Base-by-base conservation (phyloP, 352 stramenopile species). In the Globisporangium megalacanthum region DNA sequence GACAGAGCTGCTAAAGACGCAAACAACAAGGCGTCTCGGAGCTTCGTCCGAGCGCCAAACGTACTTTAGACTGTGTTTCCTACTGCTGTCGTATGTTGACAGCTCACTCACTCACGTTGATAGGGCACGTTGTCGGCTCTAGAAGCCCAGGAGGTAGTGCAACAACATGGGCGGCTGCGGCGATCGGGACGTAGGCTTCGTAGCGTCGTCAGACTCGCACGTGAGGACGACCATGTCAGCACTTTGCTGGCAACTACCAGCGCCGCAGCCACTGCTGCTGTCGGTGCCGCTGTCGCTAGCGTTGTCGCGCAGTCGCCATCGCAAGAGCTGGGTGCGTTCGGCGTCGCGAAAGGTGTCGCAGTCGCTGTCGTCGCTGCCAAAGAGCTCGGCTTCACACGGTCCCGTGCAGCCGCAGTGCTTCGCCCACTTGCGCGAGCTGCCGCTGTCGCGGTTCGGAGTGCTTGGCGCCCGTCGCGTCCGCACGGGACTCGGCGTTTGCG, bases 141-240 rank as follows among this genome's bases (percentile, higher is more conserved):
- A 62, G 31, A 62, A 62, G 31, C 47, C 48, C 56, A 62, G 36
- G 49, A 62, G 49, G 29, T 56, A 56, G 48, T 62, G 56, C n/a
- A 62, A 49, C 25, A 62, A 8, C 39, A 56, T 47, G 29, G 56
- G 48, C 13, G 56, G 37, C n/a, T 47, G 52, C 15, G 45, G 31
- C 37, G 29, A 29, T 33, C 42, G 29, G 6, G 15, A 54, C 25
- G 25, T 29, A 29, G 25, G 25, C 25, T 29, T 29, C 25, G 25
- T 29, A 29, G 25, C 25, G 25, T 29, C 25, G 25, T 29, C 25
- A 29, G 25, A 29, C 25, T 29, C 25, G 25, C 25, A 29, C 25
- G 4, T 29, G 25, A 29, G 25, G 25, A 29, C 25, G 25, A 29
- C 25, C 25, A 29, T 29, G 25, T 29, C 25, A 4, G 25, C 25